Base-by-base conservation (phyloP, 345 rosid species). In the Pistacia vera region DNA sequence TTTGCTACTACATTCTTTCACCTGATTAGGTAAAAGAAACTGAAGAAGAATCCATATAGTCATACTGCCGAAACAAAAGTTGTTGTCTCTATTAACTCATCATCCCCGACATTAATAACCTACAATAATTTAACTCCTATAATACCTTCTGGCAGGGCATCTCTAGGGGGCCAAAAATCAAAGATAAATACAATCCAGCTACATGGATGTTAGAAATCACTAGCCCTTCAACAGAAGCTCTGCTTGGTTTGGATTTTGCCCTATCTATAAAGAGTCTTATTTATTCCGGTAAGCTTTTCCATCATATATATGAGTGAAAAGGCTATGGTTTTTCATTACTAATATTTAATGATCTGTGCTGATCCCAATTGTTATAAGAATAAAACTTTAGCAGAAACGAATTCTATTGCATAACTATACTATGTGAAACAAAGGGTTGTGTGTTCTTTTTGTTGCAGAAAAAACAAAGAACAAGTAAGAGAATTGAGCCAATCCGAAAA, bases 151-250 rank as follows among this genome's bases (percentile, higher is more conserved):
- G 41, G 70, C 79, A 80, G 86, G 70, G 52, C 28, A 68, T 86
- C 54, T 74, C 83, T 0, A 83, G 85, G 55, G 83, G 81, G 33
- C 80, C 83, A 5, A 83, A 80, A 68, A 85, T 85, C 63, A 81
- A 83, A 71, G 83, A 80, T 57, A 84, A 82, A 28, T 63, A 85
- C 44, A 87, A 87, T 38, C 90, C 90, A 11, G 88, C 90, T 65
- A 87, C 88, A 36, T 87, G 90, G 90, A 87, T 87, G 88, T 74
- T 85, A 60, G 86, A 87, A 56, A 77, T 83, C 51, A 87, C 85
- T 1, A 49, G 28, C 44, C 36, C 83, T 57, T 79, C 86, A 1
- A 60, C 58, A 33, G 90, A 85, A 75, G 28, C 75, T 55, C 78
- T 46, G 49, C 79, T 81, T 20, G 78, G 80, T 48, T 12, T 81